A percentile compares a stretch with the other conserved stretches of the same genome.
These are phyloP conservation scores for Chytriomyces sp. DNA, from an alignment of 192 early-diverging fungal species.

Conservation along the genomic window DNA sequence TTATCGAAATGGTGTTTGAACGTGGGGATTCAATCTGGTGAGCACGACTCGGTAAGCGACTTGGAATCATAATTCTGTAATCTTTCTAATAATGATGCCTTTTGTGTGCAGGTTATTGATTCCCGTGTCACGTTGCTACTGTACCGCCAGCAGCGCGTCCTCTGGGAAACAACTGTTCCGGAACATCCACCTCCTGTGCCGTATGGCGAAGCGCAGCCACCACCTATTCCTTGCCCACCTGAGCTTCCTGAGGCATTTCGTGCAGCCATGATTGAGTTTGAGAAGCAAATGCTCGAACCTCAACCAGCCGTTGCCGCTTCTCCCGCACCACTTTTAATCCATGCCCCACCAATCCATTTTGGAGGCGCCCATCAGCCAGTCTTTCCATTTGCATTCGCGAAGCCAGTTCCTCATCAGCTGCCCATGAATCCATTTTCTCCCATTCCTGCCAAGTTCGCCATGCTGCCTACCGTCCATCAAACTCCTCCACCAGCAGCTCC, in stretches of 20 bases:
- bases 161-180: constrained; percentile 71
- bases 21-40: constrained; percentile 77
- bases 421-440: not conserved
- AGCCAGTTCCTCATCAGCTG: not conserved
- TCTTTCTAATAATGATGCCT: not conserved
- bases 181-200: not conserved
- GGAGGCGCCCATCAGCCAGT: not conserved
- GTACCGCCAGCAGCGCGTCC: constrained; percentile 76
- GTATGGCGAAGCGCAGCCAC: constrained; percentile 11
- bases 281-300: not conserved
- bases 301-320: not conserved
- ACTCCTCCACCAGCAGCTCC: not conserved
- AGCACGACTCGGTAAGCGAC: constrained; percentile 73
- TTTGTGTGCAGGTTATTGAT: constrained; percentile 57
- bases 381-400: constrained; percentile 5
- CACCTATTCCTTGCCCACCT: constrained; percentile 18
- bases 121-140: constrained; percentile 82
- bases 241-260: constrained; percentile 15
- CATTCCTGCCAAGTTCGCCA: too few species aligned
- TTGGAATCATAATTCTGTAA: not conserved
- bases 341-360: not conserved
- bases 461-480: too few species aligned
- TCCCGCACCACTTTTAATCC: not conserved
- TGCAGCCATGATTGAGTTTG: constrained; percentile 11
- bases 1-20: constrained; percentile 71